Evolutionary conservation across 2,329 filamentous ascomycete genomes (phyloP), one percentile per base, ranked within the genome.

Genomic region (Fusarium coffeatum): DNA sequence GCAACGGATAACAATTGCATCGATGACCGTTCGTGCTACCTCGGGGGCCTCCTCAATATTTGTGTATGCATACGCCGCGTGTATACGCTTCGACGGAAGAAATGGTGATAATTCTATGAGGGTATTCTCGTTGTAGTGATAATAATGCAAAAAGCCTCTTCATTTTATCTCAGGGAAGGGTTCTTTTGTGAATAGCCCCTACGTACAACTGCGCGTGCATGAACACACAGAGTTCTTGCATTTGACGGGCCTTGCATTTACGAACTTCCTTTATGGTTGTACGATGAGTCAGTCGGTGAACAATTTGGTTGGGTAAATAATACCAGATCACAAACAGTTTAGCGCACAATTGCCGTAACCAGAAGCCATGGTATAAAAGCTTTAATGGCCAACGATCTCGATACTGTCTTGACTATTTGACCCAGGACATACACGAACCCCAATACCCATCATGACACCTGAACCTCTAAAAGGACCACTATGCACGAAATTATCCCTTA

Each of bases 201-300:
- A n/a, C 34, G n/a, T 37, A 37, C 18, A 6, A 2, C 6, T 1
- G 0, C 34, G 34, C 3, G 4, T 11, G 34, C 34, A n/a, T n/a
- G 34, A 0, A 12, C 1, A 6, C 0, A n/a, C 1, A 12, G 3
- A 6, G 11, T 37, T n/a, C 10, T n/a, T 11, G 5, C 10, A n/a
- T 3, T n/a, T 37, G 10, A 11, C 7, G 34, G 3, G 18, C 18
- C 3, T 37, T 37, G 34, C 10, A 2, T 12, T 37, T n/a, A 37
- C 34, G 10, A 12, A 1, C 34, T 37, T 37, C 18, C 18, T 12
- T 37, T 37, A 18, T n/a, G 18, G 18, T 37, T 37, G 0, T n/a
- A 10, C 34, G 34, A 37, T 37, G 34, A 37, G 34, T 37, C 34
- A 37, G 34, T 37, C 34, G 34, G 34, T 37, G 34, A 37, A 12